Evolutionary conservation across 1,284 basidiomycete genomes (phyloP).

Genomic region (Ustilago nuda): DNA sequence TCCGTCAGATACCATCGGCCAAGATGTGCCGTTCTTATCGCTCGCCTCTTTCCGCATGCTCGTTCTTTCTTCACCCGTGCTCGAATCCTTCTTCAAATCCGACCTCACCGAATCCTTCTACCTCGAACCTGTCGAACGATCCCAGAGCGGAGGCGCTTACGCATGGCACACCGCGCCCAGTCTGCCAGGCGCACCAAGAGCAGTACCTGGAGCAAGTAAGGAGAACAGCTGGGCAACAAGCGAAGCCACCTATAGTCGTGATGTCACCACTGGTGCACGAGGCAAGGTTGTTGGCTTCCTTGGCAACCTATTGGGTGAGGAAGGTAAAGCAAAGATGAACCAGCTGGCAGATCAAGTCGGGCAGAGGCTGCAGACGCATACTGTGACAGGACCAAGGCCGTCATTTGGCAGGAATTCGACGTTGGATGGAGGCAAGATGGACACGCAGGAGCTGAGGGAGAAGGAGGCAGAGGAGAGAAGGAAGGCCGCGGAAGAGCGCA

Average conservation of each 20-base stretch:
- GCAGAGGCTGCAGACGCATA: constrained; percentile 63
- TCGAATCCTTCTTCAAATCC: constrained; percentile 65
- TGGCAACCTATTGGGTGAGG: constrained; percentile 66
- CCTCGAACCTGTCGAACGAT: constrained; percentile 61
- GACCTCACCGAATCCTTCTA: constrained; percentile 64
- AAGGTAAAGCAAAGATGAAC: constrained; percentile 66
- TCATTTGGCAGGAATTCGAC: constrained; percentile 59
- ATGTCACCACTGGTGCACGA: constrained; percentile 63
- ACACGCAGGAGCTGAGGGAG: constrained; percentile 52
- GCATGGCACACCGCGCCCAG: constrained; percentile 65
- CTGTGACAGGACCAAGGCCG: constrained; percentile 64
- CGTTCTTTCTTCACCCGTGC: constrained; percentile 62
- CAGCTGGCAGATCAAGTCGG: constrained; percentile 66
- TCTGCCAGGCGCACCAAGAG: constrained; percentile 47
- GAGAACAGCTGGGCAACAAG: constrained; percentile 49
- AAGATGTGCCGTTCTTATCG: constrained; percentile 65
- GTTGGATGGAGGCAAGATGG: constrained; percentile 51
- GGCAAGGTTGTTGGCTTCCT: constrained; percentile 66
- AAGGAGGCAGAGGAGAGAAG: constrained; percentile 47
- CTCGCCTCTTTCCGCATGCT: constrained; percentile 65
- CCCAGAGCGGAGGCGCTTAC: constrained; percentile 61
- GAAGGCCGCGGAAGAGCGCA: constrained; percentile 36
- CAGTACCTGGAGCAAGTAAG: constrained; percentile 54
- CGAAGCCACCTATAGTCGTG: constrained; percentile 63
- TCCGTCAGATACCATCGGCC: constrained; percentile 37